Base-by-base conservation (phyloP, 2,329 filamentous ascomycete genomes). In the Aspergillus candidus region DNA sequence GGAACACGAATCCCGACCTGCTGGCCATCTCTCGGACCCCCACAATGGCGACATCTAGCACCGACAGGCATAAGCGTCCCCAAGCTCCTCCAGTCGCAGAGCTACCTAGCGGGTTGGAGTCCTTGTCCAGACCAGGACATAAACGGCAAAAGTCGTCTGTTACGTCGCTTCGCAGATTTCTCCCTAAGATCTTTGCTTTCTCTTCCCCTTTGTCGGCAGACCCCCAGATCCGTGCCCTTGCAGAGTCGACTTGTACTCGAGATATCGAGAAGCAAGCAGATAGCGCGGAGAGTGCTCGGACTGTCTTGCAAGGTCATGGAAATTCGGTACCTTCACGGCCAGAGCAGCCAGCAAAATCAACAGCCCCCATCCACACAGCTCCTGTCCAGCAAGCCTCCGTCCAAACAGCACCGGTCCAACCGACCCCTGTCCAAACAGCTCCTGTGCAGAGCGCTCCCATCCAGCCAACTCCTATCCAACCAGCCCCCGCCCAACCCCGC, bases 141-240 rank as follows among this genome's bases (percentile, higher is more conserved):
- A 58, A 51, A 29, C 50, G 62, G 38, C 54, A 56, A 18, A 62
- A 66, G 27, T 66, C 64, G 3, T 67, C 65, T 2, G 41, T 62
- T 2, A 66, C 64, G 0, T 67, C 63, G 3, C 41, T 63, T n/a
- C 53, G 54, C 18, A 59, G 54, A 30, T 59, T 65, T 12, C 53
- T 67, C 6, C 64, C 62, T 12, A 67, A 60, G 22, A 38, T 54
- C 3, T 57, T 63, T 13, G 50, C 55, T 1, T 14, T 56, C 2
- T 64, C 58, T 2, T 40, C 60, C 5, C 59, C 63, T 33, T 43
- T 68, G 15, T 67, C 63, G 27, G 55, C 56, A 2, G 65, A 68
- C 40, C 65, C 65, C 32, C 61, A 67, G 32, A 68, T 68, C 30
- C 58, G 57, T 1, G 64, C 63, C 12, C 57, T 68, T 3, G 54